Evolutionary conservation across 495 filamentous ascomycete species (phyloP).

Genomic region (Pyrenula aspistea): DNA sequence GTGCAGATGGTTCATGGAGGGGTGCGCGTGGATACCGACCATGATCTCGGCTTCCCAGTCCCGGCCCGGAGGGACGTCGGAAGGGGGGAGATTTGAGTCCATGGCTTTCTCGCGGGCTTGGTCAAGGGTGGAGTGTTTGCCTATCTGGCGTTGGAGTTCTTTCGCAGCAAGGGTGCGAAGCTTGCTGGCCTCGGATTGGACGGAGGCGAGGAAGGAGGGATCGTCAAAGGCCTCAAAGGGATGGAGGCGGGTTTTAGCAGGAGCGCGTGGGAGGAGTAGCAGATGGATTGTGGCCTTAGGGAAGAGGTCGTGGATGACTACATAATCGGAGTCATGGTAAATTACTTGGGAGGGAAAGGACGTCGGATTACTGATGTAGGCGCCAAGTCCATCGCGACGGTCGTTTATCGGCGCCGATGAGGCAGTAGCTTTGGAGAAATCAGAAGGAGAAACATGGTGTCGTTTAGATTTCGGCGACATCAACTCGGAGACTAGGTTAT

Average conservation of each 20-base stretch:
- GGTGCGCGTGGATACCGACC: slow-evolving; percentile 70
- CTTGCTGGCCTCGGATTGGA: slow-evolving; percentile 45
- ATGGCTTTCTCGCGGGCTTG: slow-evolving; percentile 41
- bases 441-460: slow-evolving; percentile 16
- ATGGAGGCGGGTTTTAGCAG: slow-evolving; percentile 46
- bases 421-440: slow-evolving; percentile 16
- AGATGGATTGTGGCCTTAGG: slow-evolving; percentile 79
- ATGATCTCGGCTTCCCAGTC: slow-evolving; percentile 71
- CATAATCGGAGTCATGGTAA: slow-evolving; percentile 56
- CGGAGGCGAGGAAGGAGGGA: slow-evolving; percentile 52
- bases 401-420: slow-evolving; percentile 18
- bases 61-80: slow-evolving; percentile 52
- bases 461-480: slow-evolving; percentile 49
- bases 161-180: slow-evolving; percentile 53
- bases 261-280: slow-evolving; percentile 71
- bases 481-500: slow-evolving; percentile 60
- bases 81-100: slow-evolving; percentile 24
- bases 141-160: slow-evolving; percentile 65
- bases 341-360: slow-evolving; percentile 51
- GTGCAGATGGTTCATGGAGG: slow-evolving; percentile 89
- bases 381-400: slow-evolving; percentile 51
- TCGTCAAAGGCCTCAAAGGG: slow-evolving; percentile 74
- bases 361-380: slow-evolving; percentile 58
- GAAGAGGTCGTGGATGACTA: slow-evolving; percentile 71
- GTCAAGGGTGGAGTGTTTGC: slow-evolving; percentile 50